These are phyloP conservation scores for Neurospora intermedia DNA, from an alignment of 495 filamentous ascomycete species.

Conservation along the genomic window DNA sequence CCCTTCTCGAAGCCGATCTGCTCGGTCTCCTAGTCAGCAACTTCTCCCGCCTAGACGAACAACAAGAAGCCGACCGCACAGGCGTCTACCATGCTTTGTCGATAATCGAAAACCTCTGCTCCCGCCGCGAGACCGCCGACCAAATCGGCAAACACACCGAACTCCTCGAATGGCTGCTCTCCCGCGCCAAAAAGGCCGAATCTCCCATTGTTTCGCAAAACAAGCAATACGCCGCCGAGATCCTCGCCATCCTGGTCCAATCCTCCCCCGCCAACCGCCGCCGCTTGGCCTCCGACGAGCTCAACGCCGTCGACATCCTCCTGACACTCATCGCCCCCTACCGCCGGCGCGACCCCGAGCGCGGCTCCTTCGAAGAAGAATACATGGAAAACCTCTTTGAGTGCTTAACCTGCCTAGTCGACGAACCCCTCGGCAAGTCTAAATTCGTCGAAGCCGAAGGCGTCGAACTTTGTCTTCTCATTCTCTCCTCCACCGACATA, in stretches of 20 bases:
- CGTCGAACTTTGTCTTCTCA: conserved; percentile 80
- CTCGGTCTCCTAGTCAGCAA: conserved; percentile 77
- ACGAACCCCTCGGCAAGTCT: conserved; percentile 62
- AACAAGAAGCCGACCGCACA: conserved; percentile 61
- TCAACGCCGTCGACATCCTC: conserved; percentile 68
- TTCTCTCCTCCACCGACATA: conserved; percentile 41
- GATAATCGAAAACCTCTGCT: conserved; percentile 79
- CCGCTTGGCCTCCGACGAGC: conserved; percentile 38
- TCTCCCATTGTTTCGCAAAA: conserved; percentile 53
- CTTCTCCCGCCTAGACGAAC: conserved; percentile 72
- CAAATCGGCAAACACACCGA: conserved; percentile 55
- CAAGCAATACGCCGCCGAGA: conserved; percentile 89
- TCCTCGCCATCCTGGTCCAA: conserved; percentile 70
- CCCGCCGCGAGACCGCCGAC: conserved; percentile 49
- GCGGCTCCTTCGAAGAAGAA: conserved; percentile 85
- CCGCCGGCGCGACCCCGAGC: conserved; percentile 75
- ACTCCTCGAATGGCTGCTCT: conserved; percentile 66
- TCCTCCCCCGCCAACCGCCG: conserved; percentile 54
- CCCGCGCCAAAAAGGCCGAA: conserved; percentile 37
- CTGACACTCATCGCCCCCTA: conserved; percentile 83
- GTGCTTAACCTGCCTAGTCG: conserved; percentile 64
- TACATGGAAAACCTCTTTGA: conserved; percentile 92
- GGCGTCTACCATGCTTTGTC: conserved; percentile 81
- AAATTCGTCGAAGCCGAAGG: conserved; percentile 88
- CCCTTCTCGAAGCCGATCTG: conserved; percentile 73